phyloP scores from a whole-genome alignment of 2,329 filamentous ascomycete genomes.

The Karstenula rhodostoma region DNA sequence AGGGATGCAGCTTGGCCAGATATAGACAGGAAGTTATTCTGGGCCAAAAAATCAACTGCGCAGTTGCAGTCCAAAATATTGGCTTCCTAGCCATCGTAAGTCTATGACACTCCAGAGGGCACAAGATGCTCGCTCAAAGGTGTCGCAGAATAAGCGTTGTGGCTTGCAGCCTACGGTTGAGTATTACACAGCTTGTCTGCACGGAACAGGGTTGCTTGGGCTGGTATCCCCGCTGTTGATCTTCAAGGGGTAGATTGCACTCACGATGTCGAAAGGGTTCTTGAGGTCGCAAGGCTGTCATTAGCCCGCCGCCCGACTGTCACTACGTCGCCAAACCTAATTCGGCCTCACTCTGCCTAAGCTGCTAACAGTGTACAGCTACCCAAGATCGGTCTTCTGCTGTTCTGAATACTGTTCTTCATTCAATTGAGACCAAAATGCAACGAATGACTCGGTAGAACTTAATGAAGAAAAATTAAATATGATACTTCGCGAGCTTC shows the following conservation, averaged over 20 bases:
- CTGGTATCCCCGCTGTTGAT: constrained; percentile 7
- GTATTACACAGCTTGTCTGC: neutral
- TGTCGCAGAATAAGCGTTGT: neutral
- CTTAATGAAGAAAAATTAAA: too few relatives aligned
- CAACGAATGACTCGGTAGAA: too few relatives aligned
- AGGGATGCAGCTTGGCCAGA: constrained; percentile 17
- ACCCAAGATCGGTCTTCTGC: too few relatives aligned
- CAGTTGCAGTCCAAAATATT: constrained; percentile 8
- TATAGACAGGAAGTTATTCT: constrained; percentile 23
- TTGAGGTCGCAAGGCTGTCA: neutral
- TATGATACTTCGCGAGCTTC: too few relatives aligned
- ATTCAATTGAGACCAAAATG: too few relatives aligned
- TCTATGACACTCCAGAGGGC: neutral
- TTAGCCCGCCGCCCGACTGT: neutral
- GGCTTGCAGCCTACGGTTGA: neutral
- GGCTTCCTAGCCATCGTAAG: neutral
- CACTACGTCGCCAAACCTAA: neutral
- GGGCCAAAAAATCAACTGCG: constrained; percentile 24
- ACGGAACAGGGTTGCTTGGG: neutral
- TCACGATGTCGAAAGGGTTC: neutral
- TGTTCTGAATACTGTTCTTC: neutral
- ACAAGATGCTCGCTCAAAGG: neutral
- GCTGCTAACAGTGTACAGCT: neutral
- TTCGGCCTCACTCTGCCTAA: neutral
- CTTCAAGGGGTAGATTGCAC: constrained; percentile 12